Base-by-base conservation (phyloP, 257 asterid species). In the Echites panduratus region DNA sequence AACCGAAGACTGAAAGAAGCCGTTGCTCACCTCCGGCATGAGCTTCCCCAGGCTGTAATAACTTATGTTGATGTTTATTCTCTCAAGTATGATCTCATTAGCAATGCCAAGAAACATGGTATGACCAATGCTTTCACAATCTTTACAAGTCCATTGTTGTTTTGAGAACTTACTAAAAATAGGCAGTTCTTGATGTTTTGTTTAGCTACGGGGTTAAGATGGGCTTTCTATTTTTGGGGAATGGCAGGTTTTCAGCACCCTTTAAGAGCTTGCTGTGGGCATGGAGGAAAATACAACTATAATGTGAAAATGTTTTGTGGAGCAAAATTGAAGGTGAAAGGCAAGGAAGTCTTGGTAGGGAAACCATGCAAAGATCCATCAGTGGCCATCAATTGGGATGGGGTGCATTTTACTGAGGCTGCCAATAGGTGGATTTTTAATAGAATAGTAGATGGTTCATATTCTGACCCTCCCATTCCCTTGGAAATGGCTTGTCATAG, bases 211-310 rank as follows among this genome's bases (percentile, higher is more conserved):
- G 3, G 17, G 20, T 53, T 53, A 22, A 53, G 59, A 20, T 53
- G 59, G 59, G 7, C 3, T 20, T 53, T 53, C 9, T 19, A 4
- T 53, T 53, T 53, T 53, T 2, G 5, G 58, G 10, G 62, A 56
- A 7, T 22, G 62, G 38, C 82, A 92, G 98, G 97, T 10, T 93
- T 93, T 75, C 77, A 72, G 82, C 79, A 85, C 65, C 96, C 98
- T 17, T 52, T 93, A 41, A 79, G 66, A 66, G 88, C 96, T 17
- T 93, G 98, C 29, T 91, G 98, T 70, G 97, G 98, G 38, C 96
- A 91, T 70, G 97, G 98, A 80, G 98, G 97, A 27, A 93, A 87
- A 70, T 89, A 91, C 91, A 93, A 93, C 82, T 93, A 64, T 80
- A 82, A 88, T 79, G 26, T 32, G 59, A 77, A 81, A 9, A 24